phyloP scores from a whole-genome alignment of 805 yeast species.

The Saccharomycopsis microspora region DNA sequence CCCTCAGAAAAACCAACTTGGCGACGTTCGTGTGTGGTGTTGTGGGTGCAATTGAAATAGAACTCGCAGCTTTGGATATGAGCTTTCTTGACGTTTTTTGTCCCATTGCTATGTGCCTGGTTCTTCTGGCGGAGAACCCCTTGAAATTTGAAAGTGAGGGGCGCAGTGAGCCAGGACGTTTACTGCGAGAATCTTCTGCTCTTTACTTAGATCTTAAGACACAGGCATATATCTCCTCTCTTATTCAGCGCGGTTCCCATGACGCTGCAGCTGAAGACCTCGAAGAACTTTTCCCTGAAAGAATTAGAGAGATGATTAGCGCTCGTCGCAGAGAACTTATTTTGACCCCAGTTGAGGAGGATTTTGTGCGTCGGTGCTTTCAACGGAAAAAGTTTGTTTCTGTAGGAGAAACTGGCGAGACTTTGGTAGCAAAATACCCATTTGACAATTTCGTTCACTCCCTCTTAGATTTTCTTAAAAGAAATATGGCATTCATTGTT shows the following conservation, averaged over 20 bases:
- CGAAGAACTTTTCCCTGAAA: conserved; percentile 18
- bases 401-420: conserved; percentile 34
- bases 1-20: conserved; percentile 74
- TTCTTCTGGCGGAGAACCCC: not conserved
- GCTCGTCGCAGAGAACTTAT: conserved; percentile 23
- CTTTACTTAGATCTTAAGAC: conserved; percentile 83
- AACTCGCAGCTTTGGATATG: conserved; percentile 77
- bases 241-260: conserved; percentile 53
- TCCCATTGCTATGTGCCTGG: conserved; percentile 32
- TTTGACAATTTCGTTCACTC: conserved; percentile 81
- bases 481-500: conserved; percentile 57
- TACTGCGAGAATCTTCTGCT: conserved; percentile 72
- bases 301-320: conserved; percentile 13
- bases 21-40: conserved; percentile 85
- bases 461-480: conserved; percentile 64
- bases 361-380: conserved; percentile 65
- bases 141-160: conserved; percentile 5
- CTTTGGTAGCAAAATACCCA: conserved; percentile 61
- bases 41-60: conserved; percentile 74
- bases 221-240: conserved; percentile 86
- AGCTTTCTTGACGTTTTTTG: conserved; percentile 81
- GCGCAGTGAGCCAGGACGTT: conserved; percentile 33
- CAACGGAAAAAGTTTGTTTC: conserved; percentile 55
- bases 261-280: conserved; percentile 63
- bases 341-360: conserved; percentile 67